These are phyloP conservation scores for Pythium coloratum DNA, from an alignment of 352 stramenopile species.

Conservation along the genomic window DNA sequence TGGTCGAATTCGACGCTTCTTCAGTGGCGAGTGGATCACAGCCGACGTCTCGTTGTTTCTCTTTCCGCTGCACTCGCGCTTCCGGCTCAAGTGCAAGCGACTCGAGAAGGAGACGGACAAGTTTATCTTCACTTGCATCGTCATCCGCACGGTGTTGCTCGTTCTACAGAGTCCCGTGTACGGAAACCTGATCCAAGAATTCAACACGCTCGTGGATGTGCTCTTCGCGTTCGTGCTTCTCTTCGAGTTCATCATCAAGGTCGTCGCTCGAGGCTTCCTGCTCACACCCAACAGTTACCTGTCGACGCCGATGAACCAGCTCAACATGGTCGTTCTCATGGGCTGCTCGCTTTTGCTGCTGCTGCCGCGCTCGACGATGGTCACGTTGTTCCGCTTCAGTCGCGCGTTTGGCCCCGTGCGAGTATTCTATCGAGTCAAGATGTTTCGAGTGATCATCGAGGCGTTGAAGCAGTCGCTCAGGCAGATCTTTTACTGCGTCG, in stretches of 20 bases:
- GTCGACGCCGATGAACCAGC: constrained; percentile 79
- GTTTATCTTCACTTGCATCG: constrained; percentile 81
- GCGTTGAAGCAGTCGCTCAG: constrained; percentile 70
- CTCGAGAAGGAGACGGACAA: constrained; percentile 84
- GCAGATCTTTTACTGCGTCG: constrained; percentile 81
- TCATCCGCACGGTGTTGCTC: constrained; percentile 72
- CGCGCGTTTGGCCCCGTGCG: constrained; percentile 80
- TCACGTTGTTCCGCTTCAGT: constrained; percentile 69
- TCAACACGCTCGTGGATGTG: constrained; percentile 72
- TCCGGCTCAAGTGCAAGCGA: constrained; percentile 65
- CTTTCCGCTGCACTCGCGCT: constrained; percentile 66
- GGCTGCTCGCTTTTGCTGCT: constrained; percentile 71
- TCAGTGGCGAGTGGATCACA: constrained; percentile 70
- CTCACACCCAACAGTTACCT: constrained; percentile 81
- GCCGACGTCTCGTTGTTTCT: constrained; percentile 78
- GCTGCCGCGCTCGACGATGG: constrained; percentile 75
- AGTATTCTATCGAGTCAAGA: constrained; percentile 85
- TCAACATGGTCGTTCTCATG: constrained; percentile 83
- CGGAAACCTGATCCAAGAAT: constrained; percentile 75
- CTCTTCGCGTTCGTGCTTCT: constrained; percentile 71
- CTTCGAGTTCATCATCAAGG: constrained; percentile 86
- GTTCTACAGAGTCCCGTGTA: constrained; percentile 80
- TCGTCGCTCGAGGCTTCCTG: constrained; percentile 75
- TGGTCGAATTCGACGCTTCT: constrained; percentile 50
- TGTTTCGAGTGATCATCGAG: constrained; percentile 83